A percentile compares a stretch with the other conserved stretches of the same genome.
Conservation (phyloP, 1,139 yeast genomes). For the Candida gigantensis region DNA sequence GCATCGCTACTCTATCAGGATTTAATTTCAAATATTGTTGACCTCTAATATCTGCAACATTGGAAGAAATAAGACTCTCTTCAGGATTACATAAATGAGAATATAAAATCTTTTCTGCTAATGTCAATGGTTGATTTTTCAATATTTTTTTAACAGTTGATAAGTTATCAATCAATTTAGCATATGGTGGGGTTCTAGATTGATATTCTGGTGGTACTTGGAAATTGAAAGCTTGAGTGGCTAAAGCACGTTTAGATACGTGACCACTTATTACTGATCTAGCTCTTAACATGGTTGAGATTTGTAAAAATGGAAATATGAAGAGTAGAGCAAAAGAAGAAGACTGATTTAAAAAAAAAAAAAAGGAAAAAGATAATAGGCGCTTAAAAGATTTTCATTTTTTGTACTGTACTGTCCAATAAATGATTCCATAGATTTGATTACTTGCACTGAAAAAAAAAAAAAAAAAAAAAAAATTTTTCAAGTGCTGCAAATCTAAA, state of each 20-base stretch:
- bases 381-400: slow-evolving; percentile 1
- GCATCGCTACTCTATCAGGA: slow-evolving; percentile 99
- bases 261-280: slow-evolving; percentile 9
- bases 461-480: slow-evolving; percentile 5
- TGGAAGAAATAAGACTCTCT: slow-evolving; percentile 60
- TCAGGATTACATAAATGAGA: slow-evolving; percentile 88
- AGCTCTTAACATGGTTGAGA: slow-evolving; percentile 15
- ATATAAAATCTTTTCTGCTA: slow-evolving; percentile 91
- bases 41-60: slow-evolving; percentile 70
- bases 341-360: slow-evolving; percentile 1
- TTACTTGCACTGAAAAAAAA: slow-evolving; percentile 10
- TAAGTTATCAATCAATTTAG: slow-evolving; percentile 66
- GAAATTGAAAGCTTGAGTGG: slow-evolving; percentile 32
- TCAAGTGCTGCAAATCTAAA: slow-evolving; percentile 3
- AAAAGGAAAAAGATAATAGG: slow-evolving; percentile 6
- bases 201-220: slow-evolving; percentile 59
- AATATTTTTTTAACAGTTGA: slow-evolving; percentile 62
- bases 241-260: slow-evolving; percentile 25
- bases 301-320: background rate
- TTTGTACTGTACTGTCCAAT: slow-evolving; percentile 12
- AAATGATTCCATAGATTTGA: slow-evolving; percentile 13
- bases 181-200: slow-evolving; percentile 85
- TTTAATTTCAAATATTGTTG: slow-evolving; percentile 79
- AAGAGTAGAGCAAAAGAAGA: background rate
- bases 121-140: slow-evolving; percentile 74